Evolutionary conservation across 768 basidiomycete genomes (phyloP).

Genomic region (Mycena floridula): DNA sequence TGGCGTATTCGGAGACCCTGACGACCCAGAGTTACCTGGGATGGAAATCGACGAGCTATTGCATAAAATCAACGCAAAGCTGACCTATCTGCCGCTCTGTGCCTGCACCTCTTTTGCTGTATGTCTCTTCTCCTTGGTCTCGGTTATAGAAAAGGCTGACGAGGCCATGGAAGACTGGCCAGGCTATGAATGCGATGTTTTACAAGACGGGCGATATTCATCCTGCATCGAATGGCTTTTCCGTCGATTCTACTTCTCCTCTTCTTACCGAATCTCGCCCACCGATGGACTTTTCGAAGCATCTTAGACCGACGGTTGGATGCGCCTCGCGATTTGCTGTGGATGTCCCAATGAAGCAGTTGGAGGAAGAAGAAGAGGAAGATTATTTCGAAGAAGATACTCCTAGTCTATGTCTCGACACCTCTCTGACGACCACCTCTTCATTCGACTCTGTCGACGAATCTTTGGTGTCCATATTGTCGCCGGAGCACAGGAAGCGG

Average conservation of each 20-base stretch:
- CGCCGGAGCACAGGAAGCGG: too few species aligned
- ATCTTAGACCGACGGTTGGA: too few species aligned
- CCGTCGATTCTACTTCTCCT: conserved; percentile 13
- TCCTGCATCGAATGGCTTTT: conserved; percentile 16
- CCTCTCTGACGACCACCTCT: too few species aligned
- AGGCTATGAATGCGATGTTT: conserved; percentile 18
- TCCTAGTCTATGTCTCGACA: too few species aligned
- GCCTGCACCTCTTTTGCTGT: conserved; percentile 27
- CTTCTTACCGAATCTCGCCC: too few species aligned
- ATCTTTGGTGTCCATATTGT: too few species aligned
- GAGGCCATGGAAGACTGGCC: conserved; percentile 13
- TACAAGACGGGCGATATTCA: conserved; percentile 7
- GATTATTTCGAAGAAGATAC: too few species aligned
- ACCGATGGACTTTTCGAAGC: too few species aligned
- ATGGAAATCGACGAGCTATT: conserved; percentile 23
- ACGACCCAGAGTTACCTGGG: conserved; percentile 13
- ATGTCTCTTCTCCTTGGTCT: conserved; percentile 5
- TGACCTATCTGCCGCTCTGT: conserved; percentile 24
- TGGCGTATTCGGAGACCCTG: conserved; percentile 21
- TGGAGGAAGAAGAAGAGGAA: too few species aligned
- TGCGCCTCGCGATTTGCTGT: too few species aligned
- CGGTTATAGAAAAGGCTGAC: background rate
- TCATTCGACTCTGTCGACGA: too few species aligned
- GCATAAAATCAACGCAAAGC: conserved; percentile 17
- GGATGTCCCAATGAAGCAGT: too few species aligned